Evolutionary conservation across 2,329 filamentous ascomycete species (phyloP), one percentile per base, ranked within the genome.

Genomic region (Pestalotiopsis sp.): DNA sequence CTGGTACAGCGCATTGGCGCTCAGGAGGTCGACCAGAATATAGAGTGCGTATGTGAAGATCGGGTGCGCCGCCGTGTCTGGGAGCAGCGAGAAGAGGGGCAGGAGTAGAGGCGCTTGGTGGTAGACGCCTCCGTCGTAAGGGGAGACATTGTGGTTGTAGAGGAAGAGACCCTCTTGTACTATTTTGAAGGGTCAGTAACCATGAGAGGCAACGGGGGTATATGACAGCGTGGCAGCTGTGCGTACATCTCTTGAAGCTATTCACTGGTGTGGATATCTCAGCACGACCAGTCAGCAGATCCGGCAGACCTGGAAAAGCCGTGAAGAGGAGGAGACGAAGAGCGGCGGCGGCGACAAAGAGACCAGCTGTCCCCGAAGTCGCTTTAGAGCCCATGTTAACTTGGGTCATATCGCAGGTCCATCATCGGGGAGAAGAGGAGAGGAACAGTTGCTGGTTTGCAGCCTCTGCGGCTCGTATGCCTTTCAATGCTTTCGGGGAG

Each of bases 211-310:
- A 38, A 40, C 4, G n/a, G n/a, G 5, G 5, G 52, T 4, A 10
- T 2, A 24, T 20, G 30, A 7, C 30, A 10, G 17, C 30, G 39
- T 1, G 48, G 40, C 24, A 13, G 35, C 39, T 35, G 56, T 62
- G 62, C 91, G 80, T 86, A 97, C 94, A 85, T 88, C 96, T 89
- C 84, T 98, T 98, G 88, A 98, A 99, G 87, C 95, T 97, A 74
- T 94, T 98, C 60, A 98, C 92, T 52, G 96, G 95, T 24, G 96
- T 99, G 58, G 96, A 98, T 75, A 99, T 92, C 84, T 99, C 96
- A 75, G 98, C 96, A 77, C 96, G 92, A 71, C 92, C 92, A 22
- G 94, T 96, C 70, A 99, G 86, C 70, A 97, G 86, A 78, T 94
- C 90, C 65, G 95, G 93, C 55, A 99, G 85, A 48, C 88, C 88